Conservation (phyloP, 108 stramenopile species). For the Conticribra guillardii region DNA sequence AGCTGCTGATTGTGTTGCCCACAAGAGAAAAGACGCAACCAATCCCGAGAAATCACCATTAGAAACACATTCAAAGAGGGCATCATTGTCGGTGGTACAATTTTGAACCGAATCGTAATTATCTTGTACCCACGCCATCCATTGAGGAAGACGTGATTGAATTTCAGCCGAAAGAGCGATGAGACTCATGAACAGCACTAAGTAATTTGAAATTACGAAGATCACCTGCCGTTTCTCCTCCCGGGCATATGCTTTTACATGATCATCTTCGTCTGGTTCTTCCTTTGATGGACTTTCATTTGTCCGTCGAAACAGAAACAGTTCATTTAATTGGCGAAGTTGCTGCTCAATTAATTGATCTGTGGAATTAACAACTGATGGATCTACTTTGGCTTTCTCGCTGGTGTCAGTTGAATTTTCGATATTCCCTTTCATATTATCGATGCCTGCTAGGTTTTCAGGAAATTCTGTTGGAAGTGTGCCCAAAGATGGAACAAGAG, state of each 20-base stretch:
- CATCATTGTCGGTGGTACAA: conserved; percentile 80
- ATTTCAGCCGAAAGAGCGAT: conserved; percentile 88
- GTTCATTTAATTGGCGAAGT: conserved; percentile 40
- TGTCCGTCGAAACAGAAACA: conserved; percentile 17
- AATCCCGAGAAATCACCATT: conserved; percentile 83
- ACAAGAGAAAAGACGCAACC: conserved; percentile 76
- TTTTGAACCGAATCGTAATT: conserved; percentile 81
- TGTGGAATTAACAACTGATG: conserved; percentile 8
- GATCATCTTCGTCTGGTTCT: conserved; percentile 9
- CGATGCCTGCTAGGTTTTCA: background rate
- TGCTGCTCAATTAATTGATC: conserved; percentile 44
- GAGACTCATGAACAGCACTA: conserved; percentile 77
- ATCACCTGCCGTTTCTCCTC: conserved; percentile 83
- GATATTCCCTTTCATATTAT: background rate
- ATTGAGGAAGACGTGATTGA: conserved; percentile 74
- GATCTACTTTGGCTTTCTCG: background rate
- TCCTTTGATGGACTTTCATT: conserved; percentile 8
- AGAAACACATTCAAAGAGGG: conserved; percentile 76
- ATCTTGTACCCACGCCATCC: conserved; percentile 69
- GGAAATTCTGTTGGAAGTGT: background rate
- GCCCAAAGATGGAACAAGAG: background rate
- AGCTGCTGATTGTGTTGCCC: conserved; percentile 73
- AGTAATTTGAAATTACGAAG: conserved; percentile 78
- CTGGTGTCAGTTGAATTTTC: background rate
- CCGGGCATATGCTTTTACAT: conserved; percentile 17